A percentile compares a stretch with the other conserved stretches of the same genome.
phyloP scores from a whole-genome alignment of 805 yeast genomes.

The Sungouiozyma ichnusensis region DNA sequence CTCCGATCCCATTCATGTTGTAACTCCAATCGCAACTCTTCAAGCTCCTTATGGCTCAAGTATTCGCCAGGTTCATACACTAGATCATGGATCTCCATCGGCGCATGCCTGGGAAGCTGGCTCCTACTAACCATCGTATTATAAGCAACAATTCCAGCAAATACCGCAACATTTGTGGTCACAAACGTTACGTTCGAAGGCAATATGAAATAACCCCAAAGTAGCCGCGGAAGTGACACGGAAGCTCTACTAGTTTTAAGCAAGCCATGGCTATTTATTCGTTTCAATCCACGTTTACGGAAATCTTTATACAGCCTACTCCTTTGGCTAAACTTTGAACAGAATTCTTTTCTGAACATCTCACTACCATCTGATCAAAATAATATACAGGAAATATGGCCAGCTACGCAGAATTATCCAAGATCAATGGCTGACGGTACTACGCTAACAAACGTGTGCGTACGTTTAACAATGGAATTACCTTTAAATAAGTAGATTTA shows the following conservation, averaged over 20 bases:
- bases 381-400: too few species aligned
- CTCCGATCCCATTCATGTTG: too few species aligned
- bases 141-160: slow-evolving; percentile 28
- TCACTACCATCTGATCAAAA: neutral
- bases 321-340: neutral
- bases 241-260: neutral
- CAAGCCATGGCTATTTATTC: neutral
- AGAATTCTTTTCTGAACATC: neutral
- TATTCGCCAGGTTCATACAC: neutral
- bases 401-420: too few species aligned
- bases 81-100: neutral
- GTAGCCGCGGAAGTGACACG: neutral
- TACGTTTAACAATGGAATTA: too few species aligned
- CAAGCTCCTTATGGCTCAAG: neutral
- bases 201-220: slow-evolving; percentile 32
- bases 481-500: too few species aligned
- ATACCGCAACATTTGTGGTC: slow-evolving; percentile 28
- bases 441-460: too few species aligned
- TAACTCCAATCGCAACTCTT: neutral
- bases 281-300: neutral
- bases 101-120: neutral
- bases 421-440: too few species aligned
- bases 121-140: slow-evolving; percentile 19
- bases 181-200: slow-evolving; percentile 32
- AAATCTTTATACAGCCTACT: neutral